phyloP scores from a whole-genome alignment of 768 basidiomycete species.

The Lentinula boryana region DNA sequence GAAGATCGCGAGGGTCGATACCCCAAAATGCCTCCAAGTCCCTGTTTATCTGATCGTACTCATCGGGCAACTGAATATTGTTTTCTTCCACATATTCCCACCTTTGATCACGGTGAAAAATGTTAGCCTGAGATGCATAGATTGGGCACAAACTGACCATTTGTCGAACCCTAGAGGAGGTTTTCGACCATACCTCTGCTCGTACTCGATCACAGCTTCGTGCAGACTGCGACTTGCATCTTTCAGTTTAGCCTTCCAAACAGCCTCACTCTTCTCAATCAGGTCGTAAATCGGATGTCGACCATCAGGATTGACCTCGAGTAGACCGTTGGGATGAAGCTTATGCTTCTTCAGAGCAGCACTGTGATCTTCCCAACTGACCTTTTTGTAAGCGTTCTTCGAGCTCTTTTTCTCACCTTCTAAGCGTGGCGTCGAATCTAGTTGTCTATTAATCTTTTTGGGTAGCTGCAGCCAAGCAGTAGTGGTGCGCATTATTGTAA shows the following conservation, averaged over 20 bases:
- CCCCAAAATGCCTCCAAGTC: slow-evolving; percentile 86
- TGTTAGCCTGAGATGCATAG: not conserved
- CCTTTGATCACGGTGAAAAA: slow-evolving; percentile 19
- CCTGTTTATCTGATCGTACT: slow-evolving; percentile 69
- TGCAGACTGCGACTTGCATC: slow-evolving; percentile 71
- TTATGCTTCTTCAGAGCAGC: not conserved
- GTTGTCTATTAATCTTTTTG: not conserved
- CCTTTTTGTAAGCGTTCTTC: not conserved
- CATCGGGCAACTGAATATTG: slow-evolving; percentile 75
- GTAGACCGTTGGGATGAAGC: slow-evolving; percentile 31
- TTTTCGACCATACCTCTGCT: slow-evolving; percentile 61
- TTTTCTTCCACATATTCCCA: slow-evolving; percentile 59
- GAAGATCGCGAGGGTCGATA: slow-evolving; percentile 39
- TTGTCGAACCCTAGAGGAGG: slow-evolving; percentile 86
- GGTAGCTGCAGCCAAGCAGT: not conserved
- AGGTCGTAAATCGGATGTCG: slow-evolving; percentile 75
- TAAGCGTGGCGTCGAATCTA: not conserved
- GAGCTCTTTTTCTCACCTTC: not conserved
- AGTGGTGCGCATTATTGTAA: not conserved
- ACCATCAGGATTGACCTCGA: slow-evolving; percentile 34
- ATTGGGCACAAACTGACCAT: slow-evolving; percentile 53
- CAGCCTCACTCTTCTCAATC: slow-evolving; percentile 62
- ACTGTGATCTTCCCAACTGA: not conserved
- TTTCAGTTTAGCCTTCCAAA: slow-evolving; percentile 54
- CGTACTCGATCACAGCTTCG: slow-evolving; percentile 75